A percentile compares a stretch with the other conserved stretches of the same genome.
Evolutionary conservation across 2,329 filamentous ascomycete genomes (phyloP).

Genomic region (Incumbomyces lentus): DNA sequence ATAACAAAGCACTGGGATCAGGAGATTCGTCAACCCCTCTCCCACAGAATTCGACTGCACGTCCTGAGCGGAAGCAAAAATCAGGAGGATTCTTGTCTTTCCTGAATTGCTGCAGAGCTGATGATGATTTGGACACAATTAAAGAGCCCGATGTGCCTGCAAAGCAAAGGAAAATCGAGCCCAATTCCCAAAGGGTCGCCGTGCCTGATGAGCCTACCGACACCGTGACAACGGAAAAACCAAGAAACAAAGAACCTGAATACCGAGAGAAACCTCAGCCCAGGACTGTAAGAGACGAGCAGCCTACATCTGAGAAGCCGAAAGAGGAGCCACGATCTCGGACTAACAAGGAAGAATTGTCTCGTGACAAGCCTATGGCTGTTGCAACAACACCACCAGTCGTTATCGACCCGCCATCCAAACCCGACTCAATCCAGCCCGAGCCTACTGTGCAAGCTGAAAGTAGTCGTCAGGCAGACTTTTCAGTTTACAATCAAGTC

Average conservation of each 20-base stretch:
- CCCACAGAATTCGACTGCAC: conserved; percentile 10
- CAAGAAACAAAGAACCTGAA: conserved; percentile 5
- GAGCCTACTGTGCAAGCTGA: neutral
- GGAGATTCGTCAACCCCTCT: conserved; percentile 15
- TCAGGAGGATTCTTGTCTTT: conserved; percentile 18
- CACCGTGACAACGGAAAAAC: conserved; percentile 15
- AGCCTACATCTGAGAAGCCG: conserved; percentile 13
- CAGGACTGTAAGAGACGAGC: conserved; percentile 9
- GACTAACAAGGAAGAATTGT: conserved; percentile 10
- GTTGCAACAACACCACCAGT: neutral
- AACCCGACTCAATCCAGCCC: neutral
- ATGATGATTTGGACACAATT: conserved; percentile 10
- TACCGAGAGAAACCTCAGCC: conserved; percentile 6
- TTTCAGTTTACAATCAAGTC: conserved; percentile 7
- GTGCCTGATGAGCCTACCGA: conserved; percentile 15
- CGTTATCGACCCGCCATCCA: conserved; percentile 4
- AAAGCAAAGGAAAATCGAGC: conserved; percentile 20
- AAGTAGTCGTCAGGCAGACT: conserved; percentile 1
- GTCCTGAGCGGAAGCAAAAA: conserved; percentile 15
- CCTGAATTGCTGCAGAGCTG: conserved; percentile 19
- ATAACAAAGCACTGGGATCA: conserved; percentile 12
- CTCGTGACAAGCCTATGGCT: conserved; percentile 10
- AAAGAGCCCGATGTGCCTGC: conserved; percentile 19
- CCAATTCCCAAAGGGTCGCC: conserved; percentile 13
- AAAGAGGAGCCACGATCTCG: conserved; percentile 9